Evolutionary conservation across 805 yeast species (phyloP), one percentile per base, ranked within the genome.

Genomic region (Yarrowia yakushimensis): DNA sequence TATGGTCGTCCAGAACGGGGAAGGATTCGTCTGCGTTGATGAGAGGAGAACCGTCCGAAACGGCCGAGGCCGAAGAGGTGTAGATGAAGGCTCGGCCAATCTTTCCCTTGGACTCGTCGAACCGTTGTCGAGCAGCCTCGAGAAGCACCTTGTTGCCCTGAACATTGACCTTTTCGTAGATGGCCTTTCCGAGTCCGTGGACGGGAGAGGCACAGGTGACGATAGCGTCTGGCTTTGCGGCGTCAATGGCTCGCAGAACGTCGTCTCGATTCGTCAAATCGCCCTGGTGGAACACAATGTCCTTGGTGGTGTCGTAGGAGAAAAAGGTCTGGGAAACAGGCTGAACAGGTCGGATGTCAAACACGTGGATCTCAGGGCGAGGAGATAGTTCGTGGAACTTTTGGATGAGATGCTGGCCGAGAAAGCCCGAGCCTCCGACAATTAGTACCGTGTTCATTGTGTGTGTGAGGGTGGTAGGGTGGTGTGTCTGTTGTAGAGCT

Each of bases 131-230:
- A 46, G 92, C 84, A 55, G 86, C 86, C 48, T 81, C 77, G 41
- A 93, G 76, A 34, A 94, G 81, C 65, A 86, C 89, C 63, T 78
- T 77, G 1, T 99, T 94, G 42, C 99, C 99, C 48, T 83, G 82
- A 30, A 94, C 93, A 70, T 94, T 94, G 55, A 94, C 99, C 68
- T 88, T 88, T 67, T 85, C 87, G 75, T 93, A 93, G 46, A 94
- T 81, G 45, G 83, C 86, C 67, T 87, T 87, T n/a, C 84, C 82
- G 67, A 86, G 78, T 4, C 97, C 97, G 72, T 91, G 97, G 73
- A 94, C 82, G 18, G 99, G 99, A 12, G 98, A 93, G 1, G 98
- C 99, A 1, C 97, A 88, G 72, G 96, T 98, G 9, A 94, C 96
- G 23, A 94, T 82, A 1, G 90, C 92, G 42, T 83, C 80, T 52